These are phyloP conservation scores for Albophoma yamanashiensis DNA, from an alignment of 2,329 filamentous ascomycete species.

Conservation along the genomic window DNA sequence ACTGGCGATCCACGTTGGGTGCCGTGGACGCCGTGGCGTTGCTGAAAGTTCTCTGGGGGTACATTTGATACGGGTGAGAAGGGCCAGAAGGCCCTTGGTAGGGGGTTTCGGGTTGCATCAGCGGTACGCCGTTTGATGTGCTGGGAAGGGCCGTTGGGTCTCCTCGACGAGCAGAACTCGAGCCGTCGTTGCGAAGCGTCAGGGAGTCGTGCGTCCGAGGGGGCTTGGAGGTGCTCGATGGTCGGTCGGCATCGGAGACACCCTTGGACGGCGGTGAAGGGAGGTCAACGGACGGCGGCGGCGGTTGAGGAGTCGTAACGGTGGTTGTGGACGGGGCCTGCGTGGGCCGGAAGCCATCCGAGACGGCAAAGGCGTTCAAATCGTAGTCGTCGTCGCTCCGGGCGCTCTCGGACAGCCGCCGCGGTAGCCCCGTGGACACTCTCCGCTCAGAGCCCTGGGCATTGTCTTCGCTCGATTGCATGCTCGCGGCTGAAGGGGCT, in stretches of 20 bases:
- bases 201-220: slow-evolving; percentile 37
- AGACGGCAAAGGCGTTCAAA: slow-evolving; percentile 37
- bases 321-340: slow-evolving; percentile 8
- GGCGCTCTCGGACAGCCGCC: slow-evolving; percentile 22
- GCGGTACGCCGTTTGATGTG: slow-evolving; percentile 24
- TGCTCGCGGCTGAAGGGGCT: slow-evolving; percentile 14
- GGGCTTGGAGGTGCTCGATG: slow-evolving; percentile 48
- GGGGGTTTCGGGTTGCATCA: slow-evolving; percentile 44
- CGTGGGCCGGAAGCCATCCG: slow-evolving; percentile 27
- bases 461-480: slow-evolving; percentile 29
- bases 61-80: slow-evolving; percentile 78
- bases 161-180: slow-evolving; percentile 11
- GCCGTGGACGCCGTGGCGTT: slow-evolving; percentile 62
- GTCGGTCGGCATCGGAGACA: slow-evolving; percentile 20
- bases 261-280: slow-evolving; percentile 13
- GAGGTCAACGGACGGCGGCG: slow-evolving; percentile 4
- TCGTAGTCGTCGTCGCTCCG: slow-evolving; percentile 33
- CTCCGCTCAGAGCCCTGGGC: slow-evolving; percentile 28
- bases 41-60: slow-evolving; percentile 63
- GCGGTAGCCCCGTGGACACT: slow-evolving; percentile 30
- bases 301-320: slow-evolving; percentile 9
- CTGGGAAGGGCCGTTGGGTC: slow-evolving; percentile 8
- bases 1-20: slow-evolving; percentile 19
- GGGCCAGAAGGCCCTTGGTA: slow-evolving; percentile 62
- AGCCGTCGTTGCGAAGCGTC: slow-evolving; percentile 40